Conservation (phyloP, 495 filamentous ascomycete genomes). For the Trypethelium eluteriae region DNA sequence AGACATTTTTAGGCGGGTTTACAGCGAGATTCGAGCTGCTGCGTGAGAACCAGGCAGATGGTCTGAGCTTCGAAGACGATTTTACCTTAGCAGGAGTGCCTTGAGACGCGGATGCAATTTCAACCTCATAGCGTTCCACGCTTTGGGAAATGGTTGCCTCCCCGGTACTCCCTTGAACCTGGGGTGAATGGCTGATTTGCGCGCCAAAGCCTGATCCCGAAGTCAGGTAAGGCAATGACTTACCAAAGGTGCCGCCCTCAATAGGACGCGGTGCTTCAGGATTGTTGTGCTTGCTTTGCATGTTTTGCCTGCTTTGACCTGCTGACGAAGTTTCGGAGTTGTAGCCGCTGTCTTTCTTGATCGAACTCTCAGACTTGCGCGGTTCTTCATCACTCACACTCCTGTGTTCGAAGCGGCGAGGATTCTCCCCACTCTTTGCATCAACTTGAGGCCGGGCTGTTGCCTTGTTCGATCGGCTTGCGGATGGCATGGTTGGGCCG, state of each 20-base stretch:
- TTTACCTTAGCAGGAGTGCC: not conserved
- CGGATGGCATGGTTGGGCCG: not conserved
- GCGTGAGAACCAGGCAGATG: slow-evolving; percentile 4
- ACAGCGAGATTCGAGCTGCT: not conserved
- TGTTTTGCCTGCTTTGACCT: not conserved
- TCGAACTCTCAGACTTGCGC: not conserved
- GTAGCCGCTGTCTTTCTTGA: slow-evolving; percentile 3
- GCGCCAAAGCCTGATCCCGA: not conserved
- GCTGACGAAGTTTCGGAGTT: not conserved
- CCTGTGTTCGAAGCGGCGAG: not conserved
- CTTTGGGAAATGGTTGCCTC: not conserved
- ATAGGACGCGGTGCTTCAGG: slow-evolving; percentile 1
- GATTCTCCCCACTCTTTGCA: not conserved
- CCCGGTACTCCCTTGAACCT: not conserved
- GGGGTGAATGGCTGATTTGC: not conserved
- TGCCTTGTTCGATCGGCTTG: not conserved
- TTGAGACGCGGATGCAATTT: not conserved
- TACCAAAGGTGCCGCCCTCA: not conserved
- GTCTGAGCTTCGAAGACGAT: not conserved
- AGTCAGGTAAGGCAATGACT: not conserved
- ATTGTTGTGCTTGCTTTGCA: not conserved
- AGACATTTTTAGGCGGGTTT: not conserved
- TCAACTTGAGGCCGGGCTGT: not conserved
- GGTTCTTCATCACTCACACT: not conserved
- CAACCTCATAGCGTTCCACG: not conserved